Percentiles rank a stretch among this genome's conserved stretches.
Evolutionary conservation across 495 filamentous ascomycete species (phyloP).

Genomic region (Poronia punctata): DNA sequence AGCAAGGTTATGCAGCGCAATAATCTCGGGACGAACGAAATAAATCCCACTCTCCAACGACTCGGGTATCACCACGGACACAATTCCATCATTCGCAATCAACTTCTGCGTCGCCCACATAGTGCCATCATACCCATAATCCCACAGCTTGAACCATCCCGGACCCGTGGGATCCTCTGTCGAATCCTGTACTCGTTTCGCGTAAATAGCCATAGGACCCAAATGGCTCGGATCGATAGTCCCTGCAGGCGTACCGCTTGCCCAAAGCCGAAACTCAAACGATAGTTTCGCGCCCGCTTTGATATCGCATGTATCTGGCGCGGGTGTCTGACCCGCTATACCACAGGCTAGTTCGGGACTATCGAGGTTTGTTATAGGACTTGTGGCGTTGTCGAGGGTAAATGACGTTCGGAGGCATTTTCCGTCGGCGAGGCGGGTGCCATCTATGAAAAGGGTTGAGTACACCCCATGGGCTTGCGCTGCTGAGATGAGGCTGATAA

Average conservation of each 20-base stretch:
- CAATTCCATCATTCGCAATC: conserved; percentile 51
- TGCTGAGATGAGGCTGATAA: not conserved
- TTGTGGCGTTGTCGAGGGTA: conserved; percentile 31
- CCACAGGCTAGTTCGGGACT: conserved; percentile 54
- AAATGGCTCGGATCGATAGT: conserved; percentile 53
- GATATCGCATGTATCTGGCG: conserved; percentile 36
- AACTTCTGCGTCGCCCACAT: conserved; percentile 59
- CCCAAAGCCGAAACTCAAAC: conserved; percentile 52
- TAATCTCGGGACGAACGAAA: conserved; percentile 54
- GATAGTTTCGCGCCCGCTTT: conserved; percentile 45
- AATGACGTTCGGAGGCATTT: conserved; percentile 56
- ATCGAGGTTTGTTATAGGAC: conserved; percentile 38
- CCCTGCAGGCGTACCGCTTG: conserved; percentile 43
- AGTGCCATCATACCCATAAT: conserved; percentile 48
- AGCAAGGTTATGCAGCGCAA: conserved; percentile 56
- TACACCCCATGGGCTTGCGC: conserved; percentile 54
- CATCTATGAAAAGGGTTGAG: conserved; percentile 55
- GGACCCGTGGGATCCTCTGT: conserved; percentile 37
- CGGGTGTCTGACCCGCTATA: conserved; percentile 16
- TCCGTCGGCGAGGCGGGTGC: conserved; percentile 53
- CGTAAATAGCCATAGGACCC: conserved; percentile 60
- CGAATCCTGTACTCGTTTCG: conserved; percentile 49
- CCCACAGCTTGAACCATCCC: conserved; percentile 74
- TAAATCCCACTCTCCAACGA: conserved; percentile 58
- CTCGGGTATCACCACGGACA: conserved; percentile 48